phyloP scores from a whole-genome alignment of 2,329 filamentous ascomycete genomes.

The Parastagonospora nodorum region DNA sequence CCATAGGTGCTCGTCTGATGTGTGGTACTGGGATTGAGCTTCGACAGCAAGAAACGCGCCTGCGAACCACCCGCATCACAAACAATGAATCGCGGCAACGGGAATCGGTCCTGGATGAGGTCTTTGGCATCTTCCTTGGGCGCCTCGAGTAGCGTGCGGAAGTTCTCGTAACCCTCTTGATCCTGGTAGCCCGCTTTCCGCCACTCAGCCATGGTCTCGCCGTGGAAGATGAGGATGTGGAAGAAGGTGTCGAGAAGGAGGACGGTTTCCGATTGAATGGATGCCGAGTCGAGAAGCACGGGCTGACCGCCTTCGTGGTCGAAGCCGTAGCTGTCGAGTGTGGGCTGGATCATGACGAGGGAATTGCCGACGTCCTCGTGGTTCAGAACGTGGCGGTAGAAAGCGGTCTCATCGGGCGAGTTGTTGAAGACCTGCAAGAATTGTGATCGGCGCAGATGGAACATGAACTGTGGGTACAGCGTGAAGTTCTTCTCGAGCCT shows the following conservation, averaged over 20 bases:
- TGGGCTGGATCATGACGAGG: conserved; percentile 98
- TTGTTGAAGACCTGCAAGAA: conserved; percentile 99
- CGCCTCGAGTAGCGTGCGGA: conserved; percentile 82
- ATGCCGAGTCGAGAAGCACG: conserved; percentile 94
- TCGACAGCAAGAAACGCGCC: conserved; percentile 93
- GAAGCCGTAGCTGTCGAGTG: conserved; percentile 94
- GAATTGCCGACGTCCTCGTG: conserved; percentile 97
- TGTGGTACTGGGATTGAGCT: conserved; percentile 96
- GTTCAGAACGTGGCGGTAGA: conserved; percentile 95
- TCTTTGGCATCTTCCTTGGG: conserved; percentile 98
- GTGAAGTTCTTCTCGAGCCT: conserved; percentile 93
- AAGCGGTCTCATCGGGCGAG: conserved; percentile 98
- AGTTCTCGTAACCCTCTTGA: conserved; percentile 97
- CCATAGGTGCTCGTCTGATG: conserved; percentile 93
- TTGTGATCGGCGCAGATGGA: conserved; percentile 94
- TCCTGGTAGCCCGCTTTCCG: conserved; percentile 97
- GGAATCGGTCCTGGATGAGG: conserved; percentile 95
- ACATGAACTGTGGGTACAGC: conserved; percentile 99
- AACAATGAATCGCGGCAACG: conserved; percentile 96
- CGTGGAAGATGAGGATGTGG: conserved; percentile 99
- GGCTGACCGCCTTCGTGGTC: conserved; percentile 92
- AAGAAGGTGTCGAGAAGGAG: conserved; percentile 98
- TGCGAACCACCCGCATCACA: conserved; percentile 98
- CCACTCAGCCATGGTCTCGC: conserved; percentile 97
- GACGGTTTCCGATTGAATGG: conserved; percentile 92